These are phyloP conservation scores for Phytophthora meadii DNA, from an alignment of 352 stramenopile genomes.

Conservation along the genomic window DNA sequence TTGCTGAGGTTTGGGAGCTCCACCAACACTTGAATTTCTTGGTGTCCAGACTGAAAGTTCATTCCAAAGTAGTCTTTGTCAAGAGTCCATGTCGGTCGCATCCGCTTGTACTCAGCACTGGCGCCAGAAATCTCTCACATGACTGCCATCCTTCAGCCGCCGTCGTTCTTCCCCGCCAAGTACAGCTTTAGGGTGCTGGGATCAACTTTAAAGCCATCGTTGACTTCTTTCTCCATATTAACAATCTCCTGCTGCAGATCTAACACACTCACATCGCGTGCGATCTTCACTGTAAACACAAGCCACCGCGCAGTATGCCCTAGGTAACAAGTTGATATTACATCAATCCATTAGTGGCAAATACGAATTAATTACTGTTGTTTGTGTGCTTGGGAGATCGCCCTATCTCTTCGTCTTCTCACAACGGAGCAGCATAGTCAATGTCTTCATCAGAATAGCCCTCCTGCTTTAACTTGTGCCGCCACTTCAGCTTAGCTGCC, in stretches of 20 bases:
- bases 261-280: constrained; percentile 21
- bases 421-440: no score
- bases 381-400: no score
- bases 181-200: constrained; percentile 11
- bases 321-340: no score
- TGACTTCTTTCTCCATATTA: neutral
- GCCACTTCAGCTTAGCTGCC: no score
- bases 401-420: no score
- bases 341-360: no score
- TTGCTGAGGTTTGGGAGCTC: neutral
- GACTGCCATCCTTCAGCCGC: constrained; percentile 28
- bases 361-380: no score
- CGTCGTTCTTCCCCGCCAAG: constrained; percentile 28
- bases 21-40: constrained; percentile 19
- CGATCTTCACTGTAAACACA: constrained; percentile 29
- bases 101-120: constrained; percentile 20
- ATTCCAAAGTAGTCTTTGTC: constrained; percentile 1
- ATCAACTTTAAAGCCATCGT: neutral
- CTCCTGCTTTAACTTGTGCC: no score
- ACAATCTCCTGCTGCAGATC: constrained; percentile 23
- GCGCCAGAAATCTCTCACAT: constrained; percentile 2
- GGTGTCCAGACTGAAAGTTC: neutral
- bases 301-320: no score
- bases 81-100: constrained; percentile 6
- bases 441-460: no score